These are phyloP conservation scores for Barnettozyma vustinii DNA, from an alignment of 805 yeast species.

Conservation along the genomic window DNA sequence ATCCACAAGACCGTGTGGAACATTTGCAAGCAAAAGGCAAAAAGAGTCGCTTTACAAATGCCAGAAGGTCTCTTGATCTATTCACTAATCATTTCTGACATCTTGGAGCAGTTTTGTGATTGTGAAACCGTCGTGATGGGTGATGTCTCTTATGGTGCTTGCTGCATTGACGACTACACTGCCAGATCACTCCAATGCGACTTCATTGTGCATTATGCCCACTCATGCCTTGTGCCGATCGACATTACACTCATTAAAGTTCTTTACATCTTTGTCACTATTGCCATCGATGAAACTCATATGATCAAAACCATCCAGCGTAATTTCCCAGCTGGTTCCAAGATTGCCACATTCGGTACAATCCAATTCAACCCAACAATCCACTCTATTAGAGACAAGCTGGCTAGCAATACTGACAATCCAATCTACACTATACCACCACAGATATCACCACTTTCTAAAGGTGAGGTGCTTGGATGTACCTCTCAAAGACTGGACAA, in stretches of 20 bases:
- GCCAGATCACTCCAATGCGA: slow-evolving; percentile 93
- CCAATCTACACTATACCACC: slow-evolving; percentile 72
- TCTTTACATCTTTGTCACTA: slow-evolving; percentile 92
- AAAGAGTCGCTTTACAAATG: slow-evolving; percentile 90
- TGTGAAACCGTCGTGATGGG: slow-evolving; percentile 95
- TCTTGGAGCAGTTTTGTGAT: slow-evolving; percentile 82
- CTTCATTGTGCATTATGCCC: slow-evolving; percentile 93
- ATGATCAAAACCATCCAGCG: slow-evolving; percentile 67
- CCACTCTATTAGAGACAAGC: slow-evolving; percentile 64
- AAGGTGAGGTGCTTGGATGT: slow-evolving; percentile 95
- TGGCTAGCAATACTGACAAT: slow-evolving; percentile 42
- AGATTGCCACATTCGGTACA: slow-evolving; percentile 86
- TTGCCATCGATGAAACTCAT: slow-evolving; percentile 80
- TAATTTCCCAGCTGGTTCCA: slow-evolving; percentile 60
- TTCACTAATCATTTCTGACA: slow-evolving; percentile 85
- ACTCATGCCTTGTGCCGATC: slow-evolving; percentile 92
- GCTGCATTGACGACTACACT: slow-evolving; percentile 95
- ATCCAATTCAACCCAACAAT: slow-evolving; percentile 95
- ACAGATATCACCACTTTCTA: slow-evolving; percentile 86
- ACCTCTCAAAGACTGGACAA: slow-evolving; percentile 79
- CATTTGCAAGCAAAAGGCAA: slow-evolving; percentile 66
- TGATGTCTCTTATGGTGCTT: slow-evolving; percentile 97
- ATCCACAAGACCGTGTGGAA: slow-evolving; percentile 96
- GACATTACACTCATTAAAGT: slow-evolving; percentile 89
- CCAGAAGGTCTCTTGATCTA: slow-evolving; percentile 93